Conservation (phyloP, 2,329 filamentous ascomycete species). For the Ascosphaera acerosa region DNA sequence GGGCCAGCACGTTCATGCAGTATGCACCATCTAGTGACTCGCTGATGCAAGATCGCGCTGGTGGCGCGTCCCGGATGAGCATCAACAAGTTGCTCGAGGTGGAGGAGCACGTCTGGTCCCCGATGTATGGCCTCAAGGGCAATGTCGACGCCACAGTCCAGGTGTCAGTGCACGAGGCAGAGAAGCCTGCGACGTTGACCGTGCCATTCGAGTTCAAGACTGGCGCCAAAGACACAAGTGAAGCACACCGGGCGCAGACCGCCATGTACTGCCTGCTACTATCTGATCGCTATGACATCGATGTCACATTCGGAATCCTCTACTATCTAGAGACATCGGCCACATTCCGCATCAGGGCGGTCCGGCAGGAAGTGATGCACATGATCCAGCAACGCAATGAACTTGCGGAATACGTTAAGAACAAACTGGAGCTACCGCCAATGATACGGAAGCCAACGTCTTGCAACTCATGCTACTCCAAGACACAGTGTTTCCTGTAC, state of each 20-base stretch:
- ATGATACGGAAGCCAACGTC: conserved; percentile 64
- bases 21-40: conserved; percentile 42
- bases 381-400: conserved; percentile 95
- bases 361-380: conserved; percentile 70
- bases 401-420: conserved; percentile 59
- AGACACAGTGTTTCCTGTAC: conserved; percentile 75
- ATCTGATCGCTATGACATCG: conserved; percentile 79
- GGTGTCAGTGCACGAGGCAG: conserved; percentile 48
- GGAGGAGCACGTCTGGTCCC: conserved; percentile 95
- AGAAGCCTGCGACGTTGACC: conserved; percentile 42
- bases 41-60: conserved; percentile 53
- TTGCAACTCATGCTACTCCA: conserved; percentile 75
- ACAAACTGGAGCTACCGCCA: conserved; percentile 56
- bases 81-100: conserved; percentile 88
- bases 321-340: conserved; percentile 89
- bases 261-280: conserved; percentile 79
- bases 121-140: conserved; percentile 88
- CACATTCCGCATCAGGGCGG: conserved; percentile 58
- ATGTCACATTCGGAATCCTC: conserved; percentile 69
- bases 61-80: conserved; percentile 51
- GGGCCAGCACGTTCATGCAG: conserved; percentile 62
- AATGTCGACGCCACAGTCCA: conserved; percentile 96
- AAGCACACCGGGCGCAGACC: conserved; percentile 75
- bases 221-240: conserved; percentile 51
- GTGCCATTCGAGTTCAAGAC: conserved; percentile 94